Evolutionary conservation across 73 alveolate genomes (phyloP).

Genomic region (Tetrahymena thermophila): DNA sequence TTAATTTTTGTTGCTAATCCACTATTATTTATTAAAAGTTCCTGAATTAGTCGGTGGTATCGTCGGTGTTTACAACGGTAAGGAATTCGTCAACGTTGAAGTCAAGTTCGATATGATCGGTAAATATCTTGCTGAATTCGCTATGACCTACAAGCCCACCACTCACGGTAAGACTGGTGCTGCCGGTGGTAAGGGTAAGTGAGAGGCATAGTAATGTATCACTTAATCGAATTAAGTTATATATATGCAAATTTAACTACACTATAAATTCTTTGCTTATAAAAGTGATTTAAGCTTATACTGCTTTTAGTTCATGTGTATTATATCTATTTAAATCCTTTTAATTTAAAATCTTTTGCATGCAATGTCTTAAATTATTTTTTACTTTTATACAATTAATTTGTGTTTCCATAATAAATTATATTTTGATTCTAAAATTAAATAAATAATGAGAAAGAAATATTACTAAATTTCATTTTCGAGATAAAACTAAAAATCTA

Average conservation of each 20-base stretch:
- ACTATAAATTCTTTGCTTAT: neutral
- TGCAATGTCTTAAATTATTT: neutral
- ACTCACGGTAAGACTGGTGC: conserved; percentile 75
- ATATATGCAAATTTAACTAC: neutral
- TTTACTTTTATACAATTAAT: neutral
- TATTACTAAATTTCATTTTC: no score
- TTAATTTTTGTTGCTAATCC: neutral
- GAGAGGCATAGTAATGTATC: neutral
- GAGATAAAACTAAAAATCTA: no score
- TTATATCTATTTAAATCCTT: neutral
- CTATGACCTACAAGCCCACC: conserved; percentile 60
- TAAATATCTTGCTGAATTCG: conserved; percentile 63
- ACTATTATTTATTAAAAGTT: conserved; percentile 5
- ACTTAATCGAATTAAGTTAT: neutral
- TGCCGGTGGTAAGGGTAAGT: conserved; percentile 55
- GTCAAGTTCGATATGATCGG: conserved; percentile 96
- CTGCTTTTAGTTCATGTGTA: neutral
- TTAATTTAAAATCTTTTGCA: neutral
- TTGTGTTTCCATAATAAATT: neutral
- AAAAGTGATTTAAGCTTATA: neutral
- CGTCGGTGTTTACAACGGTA: conserved; percentile 89
- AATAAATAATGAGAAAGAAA: no score
- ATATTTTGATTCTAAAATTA: neutral
- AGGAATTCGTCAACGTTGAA: conserved; percentile 81
- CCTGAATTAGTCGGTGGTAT: conserved; percentile 93